A percentile compares a stretch with the other conserved stretches of the same genome.
phyloP scores from a whole-genome alignment of 306 rosid species.

The Prunus fruticosa region DNA sequence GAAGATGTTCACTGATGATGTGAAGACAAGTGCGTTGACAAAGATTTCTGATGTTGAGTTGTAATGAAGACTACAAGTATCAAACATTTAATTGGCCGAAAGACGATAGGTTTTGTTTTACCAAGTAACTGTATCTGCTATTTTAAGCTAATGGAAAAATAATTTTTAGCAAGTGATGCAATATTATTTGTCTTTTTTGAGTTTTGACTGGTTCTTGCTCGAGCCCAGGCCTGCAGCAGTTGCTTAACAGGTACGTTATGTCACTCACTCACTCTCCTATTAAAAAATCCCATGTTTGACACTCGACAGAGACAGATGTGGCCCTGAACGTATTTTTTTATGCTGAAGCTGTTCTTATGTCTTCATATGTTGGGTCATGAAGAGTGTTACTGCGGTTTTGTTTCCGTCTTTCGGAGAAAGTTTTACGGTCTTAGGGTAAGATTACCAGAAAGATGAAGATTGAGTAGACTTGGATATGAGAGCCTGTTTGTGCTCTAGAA shows the following conservation, averaged over 20 bases:
- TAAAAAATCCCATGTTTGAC: not conserved
- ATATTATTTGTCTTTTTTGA: not conserved
- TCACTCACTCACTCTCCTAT: not conserved
- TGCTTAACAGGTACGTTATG: constrained; percentile 5
- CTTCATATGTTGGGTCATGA: not conserved
- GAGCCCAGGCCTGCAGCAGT: not conserved
- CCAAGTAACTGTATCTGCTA: not conserved
- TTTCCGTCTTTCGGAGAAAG: not conserved
- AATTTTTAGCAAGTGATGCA: not conserved
- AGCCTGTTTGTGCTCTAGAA: not conserved
- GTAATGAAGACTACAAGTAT: not conserved
- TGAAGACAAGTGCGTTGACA: constrained; percentile 1
- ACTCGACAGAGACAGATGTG: not conserved
- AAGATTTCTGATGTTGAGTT: constrained; percentile 12
- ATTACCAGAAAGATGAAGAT: not conserved
- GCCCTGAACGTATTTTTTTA: not conserved
- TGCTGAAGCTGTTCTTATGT: not conserved
- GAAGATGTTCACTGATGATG: constrained; percentile 15
- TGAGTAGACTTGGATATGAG: not conserved
- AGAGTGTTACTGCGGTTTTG: not conserved
- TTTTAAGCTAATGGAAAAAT: not conserved
- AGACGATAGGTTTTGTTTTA: not conserved
- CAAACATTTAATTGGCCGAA: not conserved
- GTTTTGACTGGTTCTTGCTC: not conserved
- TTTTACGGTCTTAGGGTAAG: not conserved